Conservation (phyloP, 805 yeast species). For the Monosporozyma unispora region DNA sequence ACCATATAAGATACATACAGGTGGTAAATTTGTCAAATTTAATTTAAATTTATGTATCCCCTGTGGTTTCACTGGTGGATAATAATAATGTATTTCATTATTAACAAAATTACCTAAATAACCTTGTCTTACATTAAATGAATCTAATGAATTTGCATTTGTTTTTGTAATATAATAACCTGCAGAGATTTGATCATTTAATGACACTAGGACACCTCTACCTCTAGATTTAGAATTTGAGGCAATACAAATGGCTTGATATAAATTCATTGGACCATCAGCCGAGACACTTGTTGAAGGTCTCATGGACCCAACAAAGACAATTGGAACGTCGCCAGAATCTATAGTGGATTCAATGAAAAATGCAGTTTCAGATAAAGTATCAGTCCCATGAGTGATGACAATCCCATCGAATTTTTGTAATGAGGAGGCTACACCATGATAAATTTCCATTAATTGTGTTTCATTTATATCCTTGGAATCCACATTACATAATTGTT, state of each 20-base stretch:
- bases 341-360: slow-evolving; percentile 44
- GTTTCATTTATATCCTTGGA: slow-evolving; percentile 46
- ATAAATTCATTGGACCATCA: slow-evolving; percentile 66
- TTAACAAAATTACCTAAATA: slow-evolving; percentile 63
- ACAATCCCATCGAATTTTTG: slow-evolving; percentile 48
- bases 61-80: slow-evolving; percentile 51
- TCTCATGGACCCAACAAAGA: slow-evolving; percentile 66
- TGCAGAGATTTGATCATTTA: slow-evolving; percentile 60
- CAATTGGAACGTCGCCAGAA: slow-evolving; percentile 46
- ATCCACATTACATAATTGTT: slow-evolving; percentile 54
- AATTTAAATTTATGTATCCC: slow-evolving; percentile 39
- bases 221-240: slow-evolving; percentile 41
- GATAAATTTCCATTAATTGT: slow-evolving; percentile 38
- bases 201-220: slow-evolving; percentile 54
- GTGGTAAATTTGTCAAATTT: slow-evolving; percentile 21
- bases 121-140: slow-evolving; percentile 65
- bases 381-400: slow-evolving; percentile 65
- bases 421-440: slow-evolving; percentile 38
- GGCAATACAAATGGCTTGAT: slow-evolving; percentile 61
- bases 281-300: slow-evolving; percentile 63
- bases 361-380: slow-evolving; percentile 59
- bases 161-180: slow-evolving; percentile 65
- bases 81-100: slow-evolving; percentile 54
- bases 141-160: slow-evolving; percentile 61
- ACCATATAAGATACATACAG: slow-evolving; percentile 48